phyloP scores from a whole-genome alignment of 495 filamentous ascomycete genomes.

The Lentithecium fluviatile region DNA sequence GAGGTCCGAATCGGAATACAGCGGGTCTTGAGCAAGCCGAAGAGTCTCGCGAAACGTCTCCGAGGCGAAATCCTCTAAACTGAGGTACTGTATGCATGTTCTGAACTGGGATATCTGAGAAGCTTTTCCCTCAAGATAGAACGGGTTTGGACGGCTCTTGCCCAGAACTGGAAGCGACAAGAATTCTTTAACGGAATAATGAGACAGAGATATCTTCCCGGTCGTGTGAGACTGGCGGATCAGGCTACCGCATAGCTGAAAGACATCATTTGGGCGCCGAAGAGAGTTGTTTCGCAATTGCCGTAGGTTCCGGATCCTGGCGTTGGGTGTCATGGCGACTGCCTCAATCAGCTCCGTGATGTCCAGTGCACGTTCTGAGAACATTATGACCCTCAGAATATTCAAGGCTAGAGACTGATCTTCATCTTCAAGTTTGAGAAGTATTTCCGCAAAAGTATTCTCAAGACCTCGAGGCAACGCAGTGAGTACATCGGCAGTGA shows the following conservation, averaged over 20 bases:
- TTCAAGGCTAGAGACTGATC: neutral
- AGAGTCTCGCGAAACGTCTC: neutral
- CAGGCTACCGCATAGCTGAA: constrained; percentile 1
- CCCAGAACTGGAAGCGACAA: no score
- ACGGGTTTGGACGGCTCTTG: no score
- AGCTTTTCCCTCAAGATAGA: no score
- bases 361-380: neutral
- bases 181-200: neutral
- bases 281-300: neutral
- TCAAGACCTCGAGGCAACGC: neutral
- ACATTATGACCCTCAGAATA: neutral
- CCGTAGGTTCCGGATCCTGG: no score
- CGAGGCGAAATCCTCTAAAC: neutral
- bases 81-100: neutral
- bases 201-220: neutral
- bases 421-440: neutral
- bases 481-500: neutral
- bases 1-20: neutral
- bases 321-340: neutral
- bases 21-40: neutral
- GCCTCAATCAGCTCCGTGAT: neutral
- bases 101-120: no score
- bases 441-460: neutral
- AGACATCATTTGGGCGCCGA: neutral
- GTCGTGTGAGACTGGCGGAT: neutral